phyloP scores from a whole-genome alignment of 192 early-diverging fungal genomes.

The Linnemannia zychae region DNA sequence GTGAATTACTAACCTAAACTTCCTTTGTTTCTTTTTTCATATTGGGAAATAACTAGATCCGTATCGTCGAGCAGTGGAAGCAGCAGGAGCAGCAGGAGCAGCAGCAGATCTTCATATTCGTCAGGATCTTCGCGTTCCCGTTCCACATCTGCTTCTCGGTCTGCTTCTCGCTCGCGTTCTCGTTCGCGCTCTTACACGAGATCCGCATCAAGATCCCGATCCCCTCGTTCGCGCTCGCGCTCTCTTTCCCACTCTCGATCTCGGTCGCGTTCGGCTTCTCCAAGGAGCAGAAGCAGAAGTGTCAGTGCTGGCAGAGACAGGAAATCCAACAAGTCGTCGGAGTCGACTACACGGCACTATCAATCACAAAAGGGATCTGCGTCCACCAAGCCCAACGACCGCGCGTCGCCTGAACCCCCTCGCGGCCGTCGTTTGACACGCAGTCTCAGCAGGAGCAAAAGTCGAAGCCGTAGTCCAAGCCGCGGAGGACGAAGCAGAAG shows the following conservation, averaged over 20 bases:
- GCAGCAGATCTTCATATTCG: slow-evolving; percentile 21
- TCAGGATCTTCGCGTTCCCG: slow-evolving; percentile 22
- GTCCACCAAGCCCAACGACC: not conserved
- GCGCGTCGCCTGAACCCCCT: slow-evolving; percentile 6
- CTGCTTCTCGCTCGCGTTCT: slow-evolving; percentile 24
- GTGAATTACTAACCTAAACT: too few relatives aligned
- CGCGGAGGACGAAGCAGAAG: slow-evolving; percentile 15
- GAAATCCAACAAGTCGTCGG: not conserved
- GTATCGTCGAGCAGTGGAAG: slow-evolving; percentile 25
- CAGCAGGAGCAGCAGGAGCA: slow-evolving; percentile 21
- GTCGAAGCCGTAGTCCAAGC: slow-evolving; percentile 39
- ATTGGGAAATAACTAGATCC: slow-evolving; percentile 3
- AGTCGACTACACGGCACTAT: slow-evolving; percentile 15
- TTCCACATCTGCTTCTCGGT: slow-evolving; percentile 12
- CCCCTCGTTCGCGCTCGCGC: slow-evolving; percentile 14
- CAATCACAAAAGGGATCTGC: slow-evolving; percentile 24
- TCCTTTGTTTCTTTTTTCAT: not conserved
- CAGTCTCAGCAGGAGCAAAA: slow-evolving; percentile 36
- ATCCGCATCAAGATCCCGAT: slow-evolving; percentile 20
- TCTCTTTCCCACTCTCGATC: slow-evolving; percentile 33
- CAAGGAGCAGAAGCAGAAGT: slow-evolving; percentile 20
- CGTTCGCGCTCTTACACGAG: slow-evolving; percentile 26
- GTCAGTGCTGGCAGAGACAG: slow-evolving; percentile 1
- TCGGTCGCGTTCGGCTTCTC: slow-evolving; percentile 13
- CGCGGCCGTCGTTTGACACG: slow-evolving; percentile 12